phyloP scores from a whole-genome alignment of 805 yeast genomes.

The Barnettozyma sucrosica region DNA sequence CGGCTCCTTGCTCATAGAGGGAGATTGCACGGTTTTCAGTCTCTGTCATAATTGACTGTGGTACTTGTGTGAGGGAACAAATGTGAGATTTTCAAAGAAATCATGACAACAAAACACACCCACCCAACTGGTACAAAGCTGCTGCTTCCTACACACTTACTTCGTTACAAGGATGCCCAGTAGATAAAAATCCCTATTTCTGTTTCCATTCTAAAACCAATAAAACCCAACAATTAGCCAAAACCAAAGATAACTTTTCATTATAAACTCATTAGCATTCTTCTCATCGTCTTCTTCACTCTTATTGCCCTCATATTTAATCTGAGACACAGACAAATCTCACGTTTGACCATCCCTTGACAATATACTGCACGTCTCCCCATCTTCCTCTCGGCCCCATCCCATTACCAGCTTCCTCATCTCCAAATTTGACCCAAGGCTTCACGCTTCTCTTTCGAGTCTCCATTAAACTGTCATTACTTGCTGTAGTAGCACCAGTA shows the following conservation, averaged over 20 bases:
- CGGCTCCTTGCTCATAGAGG: conserved; percentile 64
- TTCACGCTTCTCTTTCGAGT: conserved; percentile 13
- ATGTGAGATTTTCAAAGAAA: neutral
- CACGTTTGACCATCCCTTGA: conserved; percentile 26
- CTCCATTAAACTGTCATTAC: conserved; percentile 15
- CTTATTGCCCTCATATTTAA: neutral
- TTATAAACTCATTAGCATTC: neutral
- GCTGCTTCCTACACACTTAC: neutral
- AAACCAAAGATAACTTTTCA: neutral
- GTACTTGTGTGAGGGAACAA: neutral
- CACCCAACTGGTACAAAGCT: too few species aligned
- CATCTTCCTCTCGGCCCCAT: conserved; percentile 4
- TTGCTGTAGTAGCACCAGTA: neutral
- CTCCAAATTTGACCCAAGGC: conserved; percentile 28
- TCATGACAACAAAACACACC: too few species aligned
- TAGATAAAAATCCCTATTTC: neutral
- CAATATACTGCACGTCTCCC: conserved; percentile 23
- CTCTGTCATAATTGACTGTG: neutral
- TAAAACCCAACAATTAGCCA: neutral
- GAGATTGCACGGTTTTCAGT: conserved; percentile 43
- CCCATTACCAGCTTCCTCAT: conserved; percentile 9
- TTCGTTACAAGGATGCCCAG: neutral
- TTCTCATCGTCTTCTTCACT: neutral
- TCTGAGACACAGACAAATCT: conserved; percentile 18
- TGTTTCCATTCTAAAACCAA: neutral